Evolutionary conservation across 495 filamentous ascomycete genomes (phyloP).

Genomic region (Penicillium canescens): DNA sequence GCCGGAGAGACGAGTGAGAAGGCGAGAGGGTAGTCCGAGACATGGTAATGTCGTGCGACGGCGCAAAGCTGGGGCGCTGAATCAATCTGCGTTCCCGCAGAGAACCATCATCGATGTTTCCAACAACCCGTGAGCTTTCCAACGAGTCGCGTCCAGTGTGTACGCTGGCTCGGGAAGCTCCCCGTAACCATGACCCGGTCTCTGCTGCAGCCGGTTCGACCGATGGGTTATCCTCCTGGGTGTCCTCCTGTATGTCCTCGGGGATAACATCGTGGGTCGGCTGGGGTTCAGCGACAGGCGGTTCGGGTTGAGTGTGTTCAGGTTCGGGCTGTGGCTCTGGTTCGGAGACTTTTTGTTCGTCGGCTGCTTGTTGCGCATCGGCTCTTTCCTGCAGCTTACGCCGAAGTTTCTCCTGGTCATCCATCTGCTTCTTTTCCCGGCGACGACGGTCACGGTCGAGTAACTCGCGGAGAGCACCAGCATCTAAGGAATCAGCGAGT

Average conservation of each 20-base stretch:
- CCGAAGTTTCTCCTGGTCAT: slow-evolving; percentile 70
- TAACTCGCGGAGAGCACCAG: slow-evolving; percentile 74
- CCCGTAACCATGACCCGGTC: slow-evolving; percentile 36
- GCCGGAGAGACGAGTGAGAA: slow-evolving; percentile 54
- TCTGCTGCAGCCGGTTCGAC: slow-evolving; percentile 12
- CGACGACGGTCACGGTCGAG: slow-evolving; percentile 83
- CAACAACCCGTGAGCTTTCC: slow-evolving; percentile 37
- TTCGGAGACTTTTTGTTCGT: slow-evolving; percentile 23
- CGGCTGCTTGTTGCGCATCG: slow-evolving; percentile 60
- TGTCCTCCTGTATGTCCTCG: background rate
- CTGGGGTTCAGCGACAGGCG: slow-evolving; percentile 1
- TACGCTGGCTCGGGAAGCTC: slow-evolving; percentile 28
- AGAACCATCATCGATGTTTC: slow-evolving; percentile 41
- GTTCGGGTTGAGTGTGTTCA: background rate
- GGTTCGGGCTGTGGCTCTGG: slow-evolving; percentile 1
- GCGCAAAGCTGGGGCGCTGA: slow-evolving; percentile 37
- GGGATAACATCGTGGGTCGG: background rate
- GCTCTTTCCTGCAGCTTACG: slow-evolving; percentile 66
- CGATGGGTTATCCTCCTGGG: background rate
- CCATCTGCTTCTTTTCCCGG: slow-evolving; percentile 68
- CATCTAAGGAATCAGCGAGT: slow-evolving; percentile 78
- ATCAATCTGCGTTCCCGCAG: slow-evolving; percentile 33
- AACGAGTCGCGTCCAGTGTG: slow-evolving; percentile 26
- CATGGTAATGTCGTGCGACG: slow-evolving; percentile 45
- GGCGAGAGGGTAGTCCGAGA: slow-evolving; percentile 58